Percentiles rank a stretch among this genome's conserved stretches.
These are phyloP conservation scores for Ophiognomonia clavigignenti-juglandacearum DNA, from an alignment of 2,329 filamentous ascomycete genomes.

Conservation along the genomic window DNA sequence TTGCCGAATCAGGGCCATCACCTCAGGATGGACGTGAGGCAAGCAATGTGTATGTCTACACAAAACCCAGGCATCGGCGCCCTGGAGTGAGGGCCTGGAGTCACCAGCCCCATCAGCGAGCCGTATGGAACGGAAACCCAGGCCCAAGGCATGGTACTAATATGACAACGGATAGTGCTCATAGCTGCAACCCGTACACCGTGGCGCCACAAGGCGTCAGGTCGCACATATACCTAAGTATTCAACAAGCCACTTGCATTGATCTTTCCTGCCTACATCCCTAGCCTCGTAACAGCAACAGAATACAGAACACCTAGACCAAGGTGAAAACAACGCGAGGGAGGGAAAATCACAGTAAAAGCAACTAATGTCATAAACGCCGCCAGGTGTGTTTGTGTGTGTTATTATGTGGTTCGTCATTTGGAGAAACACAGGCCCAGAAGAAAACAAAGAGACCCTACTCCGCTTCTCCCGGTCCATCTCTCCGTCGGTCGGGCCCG, in stretches of 20 bases:
- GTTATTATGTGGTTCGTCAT: slow-evolving; percentile 15
- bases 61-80: too few species aligned
- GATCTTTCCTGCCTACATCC: slow-evolving; percentile 9
- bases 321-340: slow-evolving; percentile 6
- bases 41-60: too few species aligned
- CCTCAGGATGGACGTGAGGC: too few species aligned
- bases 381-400: slow-evolving; percentile 12
- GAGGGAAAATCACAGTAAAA: slow-evolving; percentile 9
- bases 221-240: not conserved
- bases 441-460: not conserved
- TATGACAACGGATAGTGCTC: too few species aligned
- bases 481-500: slow-evolving; percentile 1
- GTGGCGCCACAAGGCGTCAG: not conserved
- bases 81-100: too few species aligned
- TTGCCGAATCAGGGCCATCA: too few species aligned
- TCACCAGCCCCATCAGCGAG: too few species aligned
- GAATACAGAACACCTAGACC: slow-evolving; percentile 3
- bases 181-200: too few species aligned
- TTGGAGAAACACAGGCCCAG: not conserved
- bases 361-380: slow-evolving; percentile 7
- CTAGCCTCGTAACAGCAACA: slow-evolving; percentile 9
- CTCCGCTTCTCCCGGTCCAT: not conserved
- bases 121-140: too few species aligned
- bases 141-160: too few species aligned
- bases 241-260: slow-evolving; percentile 6